Conservation (phyloP, 192 early-diverging fungal species). For the Gamsiella multidivaricata region DNA sequence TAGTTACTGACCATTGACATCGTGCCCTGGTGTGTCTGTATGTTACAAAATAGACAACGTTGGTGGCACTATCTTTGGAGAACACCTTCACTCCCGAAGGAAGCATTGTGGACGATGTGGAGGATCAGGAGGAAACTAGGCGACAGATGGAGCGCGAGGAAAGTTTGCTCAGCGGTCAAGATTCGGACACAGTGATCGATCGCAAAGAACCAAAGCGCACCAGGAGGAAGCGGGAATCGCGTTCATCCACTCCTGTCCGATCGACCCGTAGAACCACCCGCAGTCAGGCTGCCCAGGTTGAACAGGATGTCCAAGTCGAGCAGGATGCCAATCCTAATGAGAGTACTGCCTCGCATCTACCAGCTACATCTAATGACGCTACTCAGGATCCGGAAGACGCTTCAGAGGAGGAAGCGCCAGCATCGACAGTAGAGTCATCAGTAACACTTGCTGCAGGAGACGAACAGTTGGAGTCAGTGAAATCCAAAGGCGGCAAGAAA, state of each 20-base stretch:
- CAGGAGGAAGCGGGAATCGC: conserved; percentile 8
- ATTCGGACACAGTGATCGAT: conserved; percentile 16
- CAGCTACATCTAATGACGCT: background rate
- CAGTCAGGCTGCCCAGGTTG: conserved; percentile 15
- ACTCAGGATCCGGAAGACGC: background rate
- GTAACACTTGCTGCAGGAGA: background rate
- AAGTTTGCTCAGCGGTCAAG: conserved; percentile 5
- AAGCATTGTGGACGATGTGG: background rate
- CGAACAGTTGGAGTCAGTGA: background rate
- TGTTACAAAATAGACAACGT: conserved; percentile 5
- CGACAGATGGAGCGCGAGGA: conserved; percentile 12
- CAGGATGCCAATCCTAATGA: conserved; percentile 1
- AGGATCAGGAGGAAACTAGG: background rate
- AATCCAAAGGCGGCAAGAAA: conserved; percentile 17
- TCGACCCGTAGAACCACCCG: conserved; percentile 28
- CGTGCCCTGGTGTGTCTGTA: background rate
- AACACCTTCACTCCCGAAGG: conserved; percentile 2
- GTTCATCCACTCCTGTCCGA: conserved; percentile 13
- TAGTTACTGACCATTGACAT: no score
- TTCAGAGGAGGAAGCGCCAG: background rate
- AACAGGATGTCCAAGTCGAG: background rate
- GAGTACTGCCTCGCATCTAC: background rate
- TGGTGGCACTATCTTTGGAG: conserved; percentile 15
- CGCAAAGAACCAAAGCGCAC: conserved; percentile 15
- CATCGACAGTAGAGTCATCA: background rate